Evolutionary conservation across 805 yeast genomes (phyloP), one percentile per base, ranked within the genome.

Genomic region (Pichia phayaonensis): DNA sequence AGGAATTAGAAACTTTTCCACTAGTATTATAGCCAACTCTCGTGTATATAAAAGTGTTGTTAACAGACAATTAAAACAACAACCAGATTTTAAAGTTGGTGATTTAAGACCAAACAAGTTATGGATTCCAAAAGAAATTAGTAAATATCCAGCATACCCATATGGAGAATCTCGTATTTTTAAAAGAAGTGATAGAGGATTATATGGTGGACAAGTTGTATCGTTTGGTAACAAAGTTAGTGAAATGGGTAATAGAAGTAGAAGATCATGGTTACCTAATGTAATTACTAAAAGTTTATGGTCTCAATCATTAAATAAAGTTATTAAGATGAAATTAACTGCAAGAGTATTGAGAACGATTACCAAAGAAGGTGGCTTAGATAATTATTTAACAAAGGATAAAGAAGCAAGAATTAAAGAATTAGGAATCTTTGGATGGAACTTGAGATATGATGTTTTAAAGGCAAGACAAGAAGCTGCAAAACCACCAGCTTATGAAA

Each of bases 331-430:
- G 49, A 80, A 76, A 53, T 81, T 90, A 36, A 83, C 90, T 8
- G 79, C 97, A 6, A 79, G 83, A 53, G 97, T 90, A 7, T 74
- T 94, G 62, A 81, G 83, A 60, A 90, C 97, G 0, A 84, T 94
- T 52, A 84, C 87, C 52, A 87, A 82, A 59, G 98, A 92, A 66
- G 99, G 99, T 54, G 99, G 99, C 6, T 73, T 94, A 50, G 99
- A 94, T 64, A 83, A 83, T 56, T 94, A 94, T 64, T 68, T 94
- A 54, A 76, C 81, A 42, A 94, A 94, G 68, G 95, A 90, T 53
- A 88, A 86, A 58, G 74, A 95, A 7, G 95, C 95, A 3, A 77
- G 99, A 71, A 74, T 88, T 56, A 94, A 94, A 72, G 96, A 94
- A 65, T 72, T 94, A 62, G 99, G 99, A 0, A 84, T 90, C 49